Evolutionary conservation across 1,284 basidiomycete genomes (phyloP).

Genomic region (Cryptococcus wingfieldii): DNA sequence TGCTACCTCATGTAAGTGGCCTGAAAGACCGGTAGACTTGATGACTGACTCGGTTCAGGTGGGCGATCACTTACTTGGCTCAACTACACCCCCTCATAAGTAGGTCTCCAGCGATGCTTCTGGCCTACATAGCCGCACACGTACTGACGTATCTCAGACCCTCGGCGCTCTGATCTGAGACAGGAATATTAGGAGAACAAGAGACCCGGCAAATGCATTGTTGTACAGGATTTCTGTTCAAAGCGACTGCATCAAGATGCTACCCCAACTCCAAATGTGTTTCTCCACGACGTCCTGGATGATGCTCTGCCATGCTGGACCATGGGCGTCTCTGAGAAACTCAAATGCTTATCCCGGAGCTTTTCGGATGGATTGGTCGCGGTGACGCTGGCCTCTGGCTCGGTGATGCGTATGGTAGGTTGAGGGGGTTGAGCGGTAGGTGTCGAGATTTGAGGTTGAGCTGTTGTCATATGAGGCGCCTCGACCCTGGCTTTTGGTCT

Average conservation of each 20-base stretch:
- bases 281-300: constrained; percentile 6
- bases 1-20: constrained; percentile 71
- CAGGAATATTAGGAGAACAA: constrained; percentile 28
- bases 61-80: constrained; percentile 88
- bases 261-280: constrained; percentile 4
- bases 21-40: neutral
- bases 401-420: neutral
- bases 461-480: neutral
- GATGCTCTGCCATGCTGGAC: neutral
- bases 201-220: constrained; percentile 3
- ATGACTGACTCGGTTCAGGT: constrained; percentile 44
- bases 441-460: neutral
- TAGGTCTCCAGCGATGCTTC: constrained; percentile 42
- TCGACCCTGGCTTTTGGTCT: neutral
- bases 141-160: constrained; percentile 24
- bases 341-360: neutral
- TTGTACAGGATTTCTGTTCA: neutral
- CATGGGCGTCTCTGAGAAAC: neutral
- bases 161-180: constrained; percentile 39
- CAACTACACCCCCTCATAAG: constrained; percentile 84
- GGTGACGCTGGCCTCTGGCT: neutral
- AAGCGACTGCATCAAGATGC: neutral
- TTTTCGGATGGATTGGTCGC: too few relatives aligned
- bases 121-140: neutral
- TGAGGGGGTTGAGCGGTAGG: neutral